Evolutionary conservation across 768 basidiomycete genomes (phyloP).

Genomic region (Trametes elegans): DNA sequence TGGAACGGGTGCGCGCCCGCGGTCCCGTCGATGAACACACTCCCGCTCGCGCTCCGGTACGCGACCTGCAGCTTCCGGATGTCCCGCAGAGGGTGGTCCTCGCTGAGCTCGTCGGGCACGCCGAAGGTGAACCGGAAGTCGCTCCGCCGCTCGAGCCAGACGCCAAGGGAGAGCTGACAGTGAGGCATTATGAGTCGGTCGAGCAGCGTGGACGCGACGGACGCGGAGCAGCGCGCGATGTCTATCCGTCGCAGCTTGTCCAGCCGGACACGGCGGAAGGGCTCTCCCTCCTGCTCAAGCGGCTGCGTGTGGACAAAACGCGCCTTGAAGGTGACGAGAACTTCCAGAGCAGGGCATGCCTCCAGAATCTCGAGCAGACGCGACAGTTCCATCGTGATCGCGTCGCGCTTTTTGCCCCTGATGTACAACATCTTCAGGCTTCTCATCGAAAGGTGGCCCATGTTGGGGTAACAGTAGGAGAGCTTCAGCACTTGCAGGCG

Average conservation of each 20-base stretch:
- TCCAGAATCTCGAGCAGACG: slow-evolving; percentile 27
- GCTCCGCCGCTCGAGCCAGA: slow-evolving; percentile 26
- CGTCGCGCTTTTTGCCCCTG: slow-evolving; percentile 25
- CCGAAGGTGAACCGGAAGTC: slow-evolving; percentile 26
- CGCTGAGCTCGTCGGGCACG: slow-evolving; percentile 22
- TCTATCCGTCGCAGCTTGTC: slow-evolving; percentile 24
- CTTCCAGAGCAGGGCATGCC: slow-evolving; percentile 22
- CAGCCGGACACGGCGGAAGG: slow-evolving; percentile 19
- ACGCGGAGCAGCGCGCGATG: slow-evolving; percentile 23
- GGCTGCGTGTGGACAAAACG: slow-evolving; percentile 17
- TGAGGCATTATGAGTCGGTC: slow-evolving; percentile 24
- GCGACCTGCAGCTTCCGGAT: slow-evolving; percentile 25
- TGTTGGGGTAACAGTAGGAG: slow-evolving; percentile 20
- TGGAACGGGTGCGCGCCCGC: slow-evolving; percentile 23
- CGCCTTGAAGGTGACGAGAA: slow-evolving; percentile 24
- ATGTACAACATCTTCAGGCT: slow-evolving; percentile 23
- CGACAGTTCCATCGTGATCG: slow-evolving; percentile 23
- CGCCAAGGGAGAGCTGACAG: slow-evolving; percentile 24
- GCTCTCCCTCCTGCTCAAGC: slow-evolving; percentile 13
- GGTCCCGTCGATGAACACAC: slow-evolving; percentile 21
- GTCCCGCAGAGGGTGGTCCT: slow-evolving; percentile 22
- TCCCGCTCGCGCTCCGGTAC: slow-evolving; percentile 20
- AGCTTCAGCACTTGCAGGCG: slow-evolving; percentile 22
- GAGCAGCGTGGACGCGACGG: slow-evolving; percentile 20
- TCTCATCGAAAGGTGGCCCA: slow-evolving; percentile 17